A percentile compares a stretch with the other conserved stretches of the same genome.
Conservation (phyloP, 192 early-diverging fungal genomes). For the Entomortierella chlamydospora region DNA sequence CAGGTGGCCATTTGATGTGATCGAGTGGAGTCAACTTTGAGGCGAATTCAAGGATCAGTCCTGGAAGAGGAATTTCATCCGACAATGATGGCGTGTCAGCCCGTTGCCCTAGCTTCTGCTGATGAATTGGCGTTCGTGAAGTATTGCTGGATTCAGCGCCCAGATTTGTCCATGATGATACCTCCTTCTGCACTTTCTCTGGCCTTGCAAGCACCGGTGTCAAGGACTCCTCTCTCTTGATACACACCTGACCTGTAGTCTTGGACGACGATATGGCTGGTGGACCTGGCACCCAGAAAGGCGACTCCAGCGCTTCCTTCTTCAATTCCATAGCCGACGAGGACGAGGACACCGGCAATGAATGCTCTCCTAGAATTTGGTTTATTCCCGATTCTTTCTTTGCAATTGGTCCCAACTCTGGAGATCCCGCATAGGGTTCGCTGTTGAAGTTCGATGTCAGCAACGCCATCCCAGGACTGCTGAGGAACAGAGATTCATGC, state of each 20-base stretch:
- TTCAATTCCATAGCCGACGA: not conserved
- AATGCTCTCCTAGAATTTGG: not conserved
- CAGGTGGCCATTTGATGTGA: slow-evolving; percentile 10
- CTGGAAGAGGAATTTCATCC: slow-evolving; percentile 12
- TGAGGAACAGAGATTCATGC: too few species aligned
- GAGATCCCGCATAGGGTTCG: not conserved
- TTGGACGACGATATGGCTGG: not conserved
- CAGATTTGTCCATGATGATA: too few species aligned
- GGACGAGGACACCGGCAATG: not conserved
- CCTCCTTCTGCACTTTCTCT: not conserved
- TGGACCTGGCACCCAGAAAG: not conserved
- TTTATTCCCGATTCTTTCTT: not conserved
- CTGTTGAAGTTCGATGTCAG: too few species aligned
- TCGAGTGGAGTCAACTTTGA: slow-evolving; percentile 21
- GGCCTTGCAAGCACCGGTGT: not conserved
- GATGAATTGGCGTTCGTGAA: too few species aligned
- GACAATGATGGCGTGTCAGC: not conserved
- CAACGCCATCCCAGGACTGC: too few species aligned
- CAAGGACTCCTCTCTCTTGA: not conserved
- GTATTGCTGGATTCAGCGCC: too few species aligned
- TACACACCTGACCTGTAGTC: not conserved
- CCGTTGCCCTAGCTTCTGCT: not conserved
- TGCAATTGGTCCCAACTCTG: not conserved
- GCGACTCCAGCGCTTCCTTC: not conserved
- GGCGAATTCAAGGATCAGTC: not conserved